A percentile compares a stretch with the other conserved stretches of the same genome.
Evolutionary conservation across 768 basidiomycete genomes (phyloP).

Genomic region (Phanerochaete carnosa): DNA sequence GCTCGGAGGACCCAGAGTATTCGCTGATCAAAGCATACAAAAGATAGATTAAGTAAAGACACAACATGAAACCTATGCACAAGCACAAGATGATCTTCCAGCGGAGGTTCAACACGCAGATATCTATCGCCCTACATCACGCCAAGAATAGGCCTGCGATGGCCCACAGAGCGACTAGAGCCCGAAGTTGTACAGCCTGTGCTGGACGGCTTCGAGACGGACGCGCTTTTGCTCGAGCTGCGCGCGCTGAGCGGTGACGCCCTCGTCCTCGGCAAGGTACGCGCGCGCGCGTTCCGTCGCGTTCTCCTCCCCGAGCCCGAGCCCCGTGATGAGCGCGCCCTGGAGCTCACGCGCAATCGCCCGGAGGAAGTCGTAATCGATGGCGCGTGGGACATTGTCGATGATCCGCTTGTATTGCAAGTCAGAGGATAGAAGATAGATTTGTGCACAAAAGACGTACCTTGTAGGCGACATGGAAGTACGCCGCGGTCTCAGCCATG

Average conservation of each 20-base stretch:
- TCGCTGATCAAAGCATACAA: too few species aligned
- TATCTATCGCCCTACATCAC: too few species aligned
- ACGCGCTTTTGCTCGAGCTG: neutral
- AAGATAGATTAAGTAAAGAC: too few species aligned
- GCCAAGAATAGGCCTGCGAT: too few species aligned
- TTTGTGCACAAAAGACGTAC: neutral
- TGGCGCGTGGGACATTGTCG: slow-evolving; percentile 11
- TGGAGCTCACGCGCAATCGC: slow-evolving; percentile 1
- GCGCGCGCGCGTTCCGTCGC: slow-evolving; percentile 1
- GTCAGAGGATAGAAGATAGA: neutral
- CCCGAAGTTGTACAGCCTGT: neutral
- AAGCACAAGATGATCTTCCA: too few species aligned
- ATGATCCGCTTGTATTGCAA: slow-evolving; percentile 6
- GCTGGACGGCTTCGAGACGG: slow-evolving; percentile 3
- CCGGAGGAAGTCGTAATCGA: slow-evolving; percentile 12
- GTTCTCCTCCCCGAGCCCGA: slow-evolving; percentile 4
- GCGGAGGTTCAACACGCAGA: too few species aligned
- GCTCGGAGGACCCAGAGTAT: too few species aligned
- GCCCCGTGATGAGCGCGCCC: slow-evolving; percentile 1
- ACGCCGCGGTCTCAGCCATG: slow-evolving; percentile 12
- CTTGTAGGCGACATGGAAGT: slow-evolving; percentile 13
- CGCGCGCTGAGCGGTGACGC: neutral
- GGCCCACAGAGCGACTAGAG: too few species aligned
- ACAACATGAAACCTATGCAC: too few species aligned
- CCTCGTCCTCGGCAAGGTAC: slow-evolving; percentile 11